These are phyloP conservation scores for Mycena venus DNA, from an alignment of 768 basidiomycete genomes.

Conservation along the genomic window DNA sequence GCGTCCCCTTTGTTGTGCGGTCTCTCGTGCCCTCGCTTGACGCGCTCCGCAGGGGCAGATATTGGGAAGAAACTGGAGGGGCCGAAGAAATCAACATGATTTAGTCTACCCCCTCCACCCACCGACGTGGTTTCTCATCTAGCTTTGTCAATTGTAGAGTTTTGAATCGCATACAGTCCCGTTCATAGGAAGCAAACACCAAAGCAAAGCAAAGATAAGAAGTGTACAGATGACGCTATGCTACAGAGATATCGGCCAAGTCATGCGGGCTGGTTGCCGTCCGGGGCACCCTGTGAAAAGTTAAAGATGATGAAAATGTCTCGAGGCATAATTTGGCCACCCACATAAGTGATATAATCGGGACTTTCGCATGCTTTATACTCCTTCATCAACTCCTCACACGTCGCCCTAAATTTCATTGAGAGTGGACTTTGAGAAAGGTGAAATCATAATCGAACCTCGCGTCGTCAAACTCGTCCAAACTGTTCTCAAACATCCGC, in stretches of 20 bases:
- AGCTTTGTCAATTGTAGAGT: conserved; percentile 40
- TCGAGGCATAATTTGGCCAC: conserved; percentile 41
- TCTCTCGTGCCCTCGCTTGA: conserved; percentile 8
- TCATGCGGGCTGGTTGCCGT: conserved; percentile 39
- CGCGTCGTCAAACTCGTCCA: conserved; percentile 99
- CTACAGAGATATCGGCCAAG: conserved; percentile 19
- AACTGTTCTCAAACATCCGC: conserved; percentile 91
- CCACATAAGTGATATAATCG: conserved; percentile 91
- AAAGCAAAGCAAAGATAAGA: not conserved
- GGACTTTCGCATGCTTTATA: conserved; percentile 97
- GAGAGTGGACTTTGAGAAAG: not conserved
- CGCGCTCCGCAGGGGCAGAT: conserved; percentile 65
- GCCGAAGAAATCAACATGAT: conserved; percentile 74
- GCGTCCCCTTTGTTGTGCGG: conserved; percentile 38
- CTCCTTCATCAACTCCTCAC: conserved; percentile 90
- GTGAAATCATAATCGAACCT: conserved; percentile 62
- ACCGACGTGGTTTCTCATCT: conserved; percentile 44
- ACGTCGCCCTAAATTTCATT: conserved; percentile 71
- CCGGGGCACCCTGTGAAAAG: conserved; percentile 42
- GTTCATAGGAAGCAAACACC: conserved; percentile 31
- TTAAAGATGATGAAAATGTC: not conserved
- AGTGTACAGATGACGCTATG: conserved; percentile 15
- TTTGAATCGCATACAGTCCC: conserved; percentile 31
- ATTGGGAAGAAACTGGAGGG: conserved; percentile 91
- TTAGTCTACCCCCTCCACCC: conserved; percentile 45